Evolutionary conservation across 768 basidiomycete species (phyloP), one percentile per base, ranked within the genome.

Genomic region (Naematelia aurantialba): DNA sequence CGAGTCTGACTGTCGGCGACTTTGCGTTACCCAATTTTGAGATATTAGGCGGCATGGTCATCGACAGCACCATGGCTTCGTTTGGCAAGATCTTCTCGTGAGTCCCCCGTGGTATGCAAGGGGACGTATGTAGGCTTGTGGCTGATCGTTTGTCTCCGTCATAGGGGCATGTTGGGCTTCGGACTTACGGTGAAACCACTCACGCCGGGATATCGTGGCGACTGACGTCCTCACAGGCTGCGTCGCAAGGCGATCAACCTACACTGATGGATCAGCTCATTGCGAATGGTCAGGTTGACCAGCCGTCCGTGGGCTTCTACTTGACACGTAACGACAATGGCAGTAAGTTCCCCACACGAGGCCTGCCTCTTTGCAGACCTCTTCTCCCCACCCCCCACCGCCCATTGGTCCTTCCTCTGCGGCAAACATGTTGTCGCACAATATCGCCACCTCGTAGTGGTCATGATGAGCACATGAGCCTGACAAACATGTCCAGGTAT

Each of bases 81-180:
- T 39, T 39, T 47, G 46, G 46, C 8, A 10, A 8, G 21, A 19
- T 11, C 46, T 19, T 25, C 8, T 47, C 46, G 46, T 47, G 19
- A 47, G 46, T 5, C 46, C 19, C 34, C 17, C 34, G 17, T 17
- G 17, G 8, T 39, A 8, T 39, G 8, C 34, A 39, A 39, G 17
- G 17, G 34, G 8, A 39, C 17, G 17, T 8, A 39, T 39, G 12
- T 44, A n/a, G 42, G n/a, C 12, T 12, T 12, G n/a, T 39, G 34
- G 34, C 34, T 39, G 34, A 39, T n/a, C n/a, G 46, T 47, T 47
- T 5, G 5, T 8, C 46, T 47, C 46, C n/a, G 42, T 44, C 42
- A 44, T 22, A 54, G 52, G 5, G 52, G 52, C 17, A 54, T 54
- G 27, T 54, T 26, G 52, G 52, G 52, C 4, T 13, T 54, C 17